phyloP scores from a whole-genome alignment of 352 stramenopile genomes.

The Phytophthora rubi region DNA sequence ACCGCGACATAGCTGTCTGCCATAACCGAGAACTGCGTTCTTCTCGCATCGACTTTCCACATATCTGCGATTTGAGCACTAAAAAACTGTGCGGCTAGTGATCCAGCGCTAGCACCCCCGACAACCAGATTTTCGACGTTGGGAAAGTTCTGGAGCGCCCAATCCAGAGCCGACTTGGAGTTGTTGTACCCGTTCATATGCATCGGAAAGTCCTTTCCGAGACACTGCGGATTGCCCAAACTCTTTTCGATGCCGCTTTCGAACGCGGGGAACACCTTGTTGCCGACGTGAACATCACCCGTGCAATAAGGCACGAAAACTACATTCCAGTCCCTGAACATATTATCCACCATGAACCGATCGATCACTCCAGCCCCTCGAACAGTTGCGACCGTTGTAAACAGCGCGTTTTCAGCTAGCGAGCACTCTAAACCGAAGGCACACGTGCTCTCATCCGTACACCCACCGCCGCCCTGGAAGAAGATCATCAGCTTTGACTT shows the following conservation, averaged over 20 bases:
- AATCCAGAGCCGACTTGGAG: constrained; percentile 53
- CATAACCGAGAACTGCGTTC: constrained; percentile 46
- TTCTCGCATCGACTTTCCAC: constrained; percentile 50
- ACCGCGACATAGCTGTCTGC: constrained; percentile 61
- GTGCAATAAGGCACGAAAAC: constrained; percentile 74
- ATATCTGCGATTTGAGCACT: constrained; percentile 45
- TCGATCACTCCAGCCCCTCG: constrained; percentile 54
- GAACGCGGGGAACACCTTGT: constrained; percentile 18
- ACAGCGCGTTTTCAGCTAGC: constrained; percentile 37
- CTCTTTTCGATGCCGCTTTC: constrained; percentile 36
- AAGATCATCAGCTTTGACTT: constrained; percentile 67
- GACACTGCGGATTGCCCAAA: constrained; percentile 42
- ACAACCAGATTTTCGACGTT: constrained; percentile 54
- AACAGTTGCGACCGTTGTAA: constrained; percentile 43
- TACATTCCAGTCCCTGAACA: constrained; percentile 72
- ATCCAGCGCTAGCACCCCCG: constrained; percentile 54
- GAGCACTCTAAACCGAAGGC: constrained; percentile 58
- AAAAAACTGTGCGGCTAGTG: constrained; percentile 49
- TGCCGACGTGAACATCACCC: constrained; percentile 62
- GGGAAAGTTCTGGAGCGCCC: constrained; percentile 60
- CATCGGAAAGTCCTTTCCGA: constrained; percentile 37
- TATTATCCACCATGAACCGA: constrained; percentile 46
- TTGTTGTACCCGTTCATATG: constrained; percentile 67
- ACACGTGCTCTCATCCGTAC: constrained; percentile 58
- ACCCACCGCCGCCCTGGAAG: constrained; percentile 62